Base-by-base conservation (phyloP, 306 rosid species). In the Vigna nakashimae region DNA sequence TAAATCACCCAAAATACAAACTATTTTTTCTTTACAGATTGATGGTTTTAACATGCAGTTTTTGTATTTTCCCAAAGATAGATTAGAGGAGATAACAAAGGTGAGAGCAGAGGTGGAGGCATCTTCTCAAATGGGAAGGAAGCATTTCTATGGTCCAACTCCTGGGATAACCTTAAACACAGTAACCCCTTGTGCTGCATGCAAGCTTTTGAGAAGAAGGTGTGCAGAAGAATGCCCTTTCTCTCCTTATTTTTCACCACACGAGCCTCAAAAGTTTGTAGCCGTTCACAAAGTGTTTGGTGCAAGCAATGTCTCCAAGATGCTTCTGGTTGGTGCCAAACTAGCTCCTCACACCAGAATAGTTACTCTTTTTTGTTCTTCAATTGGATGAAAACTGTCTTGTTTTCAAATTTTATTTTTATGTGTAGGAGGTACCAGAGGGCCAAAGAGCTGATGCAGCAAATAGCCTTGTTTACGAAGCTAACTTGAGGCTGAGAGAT, bases 151-250 rank as follows among this genome's bases (percentile, higher is more conserved):
- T 74, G 90, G 89, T 72, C 88, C 89, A 62, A 20, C 81, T 32
- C 79, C 69, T 18, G 94, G 92, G 75, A 83, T 83, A 4, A 87
- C 87, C 57, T 85, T 94, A 73, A 94, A 94, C 87, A 83, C 90
- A 42, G 85, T 94, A 24, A 92, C 93, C 7, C 98, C 98, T 30
- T 94, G 98, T 60, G 98, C 98, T 71, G 98, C 98, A 45, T 94
- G 98, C 75, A 94, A 94, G 89, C 97, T 92, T 42, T 50, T 92
- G 80, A 92, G 98, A 86, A 85, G 98, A 88, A 88, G 96, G 52
- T 94, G 98, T 77, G 95, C 96, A 68, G 94, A 92, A 67, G 96
- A 94, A 82, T 94, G 97, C 64, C 94, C 98, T 69, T 94, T 94
- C 82, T 88, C 93, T 52, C 98, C 97, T 28, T 94, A 94, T 36